Base-by-base conservation (phyloP, 768 basidiomycete species). In the Pulveroboletus sp. region DNA sequence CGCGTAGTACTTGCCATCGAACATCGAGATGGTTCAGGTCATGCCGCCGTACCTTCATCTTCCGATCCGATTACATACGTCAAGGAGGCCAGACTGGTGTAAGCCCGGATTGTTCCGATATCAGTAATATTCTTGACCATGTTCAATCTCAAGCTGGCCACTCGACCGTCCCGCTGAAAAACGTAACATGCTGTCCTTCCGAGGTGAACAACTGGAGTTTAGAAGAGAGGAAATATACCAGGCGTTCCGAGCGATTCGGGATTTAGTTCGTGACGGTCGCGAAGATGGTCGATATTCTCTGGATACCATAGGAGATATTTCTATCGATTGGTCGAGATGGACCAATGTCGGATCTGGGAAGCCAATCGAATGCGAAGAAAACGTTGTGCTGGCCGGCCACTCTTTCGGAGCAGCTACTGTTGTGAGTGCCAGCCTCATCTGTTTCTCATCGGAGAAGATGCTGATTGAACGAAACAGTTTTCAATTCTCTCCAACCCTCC, bases 1-100 rank as follows among this genome's bases (percentile, higher is more conserved):
- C 83, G 78, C 51, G 81, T 93, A 5, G 90, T 95, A 3, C 73
- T 91, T 37, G 85, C 89, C 6, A 61, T 93, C 20, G 89, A 93
- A 61, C 92, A 93, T 63, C 77, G 85, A 10, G 93, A 94, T 63
- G 91, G 90, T 1, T 85, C 85, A 4, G 83, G 78, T 3, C 81
- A 82, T 0, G 76, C 70, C 5, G 76, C 72, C 51, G 65, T 75
- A 38, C 68, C 73, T 53, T 55, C 61, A 54, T 56, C 60, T 64
- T 26, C 54, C 69, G 54, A 44, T 23, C 53, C 55, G 24, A 62
- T 72, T 22, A 63, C 77, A 10, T 93, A 91, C 61, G 65, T 83
- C 45, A 72, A 73, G 20, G 78, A 81, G 20, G 63, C 70, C 10
- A 79, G 82, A 51, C 68, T 88, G n/a, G 62, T 67, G 85, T 83